Evolutionary conservation across 257 asterid genomes (phyloP), one percentile per base, ranked within the genome.

Genomic region (Przewalskia tangutica): DNA sequence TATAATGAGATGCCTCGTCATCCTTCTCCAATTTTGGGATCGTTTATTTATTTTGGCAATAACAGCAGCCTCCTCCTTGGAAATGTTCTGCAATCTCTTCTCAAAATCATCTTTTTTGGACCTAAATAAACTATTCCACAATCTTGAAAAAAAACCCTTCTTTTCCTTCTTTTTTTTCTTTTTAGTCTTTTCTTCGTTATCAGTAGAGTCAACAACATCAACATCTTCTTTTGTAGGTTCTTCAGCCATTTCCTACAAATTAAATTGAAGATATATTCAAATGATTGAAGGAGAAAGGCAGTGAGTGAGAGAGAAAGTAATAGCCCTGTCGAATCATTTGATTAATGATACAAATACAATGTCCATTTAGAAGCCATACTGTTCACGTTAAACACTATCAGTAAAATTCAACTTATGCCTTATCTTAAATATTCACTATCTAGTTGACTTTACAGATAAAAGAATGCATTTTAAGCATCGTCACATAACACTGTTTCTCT

Each of bases 41-140:
- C 98, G 98, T 82, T 81, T 93, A 54, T 85, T 88, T 42, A 92
- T 88, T 87, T 95, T 91, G 55, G 91, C 83, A 82, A 91, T 92
- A 82, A 94, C 90, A 44, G 91, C 82, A 81, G 92, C 92, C 90
- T 95, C 99, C 89, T 94, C 97, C 93, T 94, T 95, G 34, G 95
- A 87, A 85, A 95, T 92, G 81, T 92, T 86, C 86, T 94, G 84
- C 91, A 95, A 85, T 85, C 97, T 88, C 90, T 94, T 94, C 89
- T 94, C 98, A 77, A 92, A 92, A 89, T 95, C 97, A 70, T 91
- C 94, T 71, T 91, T 90, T 44, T 76, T 88, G 36, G 83, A 83
- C 85, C 98, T 87, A 83, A 90, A 91, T 81, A 95, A 64, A 38
- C 90, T 89, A 86, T 85, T 87, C 97, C 97, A 95, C 68, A 92